Evolutionary conservation across 2,329 filamentous ascomycete species (phyloP).

Genomic region (Lasiodiplodia sp.): DNA sequence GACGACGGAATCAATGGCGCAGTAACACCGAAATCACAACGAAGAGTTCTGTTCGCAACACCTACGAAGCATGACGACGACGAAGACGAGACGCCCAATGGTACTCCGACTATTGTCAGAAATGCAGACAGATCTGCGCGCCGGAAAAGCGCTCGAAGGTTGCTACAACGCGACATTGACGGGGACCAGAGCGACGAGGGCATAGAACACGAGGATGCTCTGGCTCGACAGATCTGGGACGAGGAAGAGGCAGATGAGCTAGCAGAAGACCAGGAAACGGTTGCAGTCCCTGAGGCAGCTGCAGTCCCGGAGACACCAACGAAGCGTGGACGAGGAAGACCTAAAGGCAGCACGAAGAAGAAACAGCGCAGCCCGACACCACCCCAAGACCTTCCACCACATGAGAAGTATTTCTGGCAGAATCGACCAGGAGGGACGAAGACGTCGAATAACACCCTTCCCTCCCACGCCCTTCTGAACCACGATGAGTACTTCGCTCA

Average conservation of each 20-base stretch:
- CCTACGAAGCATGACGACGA: constrained; percentile 48
- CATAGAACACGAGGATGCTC: constrained; percentile 70
- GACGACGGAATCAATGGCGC: constrained; percentile 40
- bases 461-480: constrained; percentile 76
- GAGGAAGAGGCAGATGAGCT: constrained; percentile 58
- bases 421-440: constrained; percentile 82
- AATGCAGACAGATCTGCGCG: constrained; percentile 86
- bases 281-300: constrained; percentile 50
- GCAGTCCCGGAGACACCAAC: constrained; percentile 58
- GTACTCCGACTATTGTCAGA: constrained; percentile 69
- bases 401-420: constrained; percentile 93
- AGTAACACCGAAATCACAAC: constrained; percentile 52
- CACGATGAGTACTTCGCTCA: constrained; percentile 90
- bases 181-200: constrained; percentile 73
- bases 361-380: constrained; percentile 77
- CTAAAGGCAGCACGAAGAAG: constrained; percentile 58
- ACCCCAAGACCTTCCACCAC: constrained; percentile 80
- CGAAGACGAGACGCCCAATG: constrained; percentile 63
- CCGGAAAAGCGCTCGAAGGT: constrained; percentile 79
- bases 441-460: constrained; percentile 86
- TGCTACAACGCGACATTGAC: constrained; percentile 75
- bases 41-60: constrained; percentile 57
- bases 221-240: constrained; percentile 74
- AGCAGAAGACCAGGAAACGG: constrained; percentile 45
- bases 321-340: constrained; percentile 56